A percentile compares a stretch with the other conserved stretches of the same genome.
Conservation (phyloP, 169 alveolate species). For the Plasmodium berghei region DNA sequence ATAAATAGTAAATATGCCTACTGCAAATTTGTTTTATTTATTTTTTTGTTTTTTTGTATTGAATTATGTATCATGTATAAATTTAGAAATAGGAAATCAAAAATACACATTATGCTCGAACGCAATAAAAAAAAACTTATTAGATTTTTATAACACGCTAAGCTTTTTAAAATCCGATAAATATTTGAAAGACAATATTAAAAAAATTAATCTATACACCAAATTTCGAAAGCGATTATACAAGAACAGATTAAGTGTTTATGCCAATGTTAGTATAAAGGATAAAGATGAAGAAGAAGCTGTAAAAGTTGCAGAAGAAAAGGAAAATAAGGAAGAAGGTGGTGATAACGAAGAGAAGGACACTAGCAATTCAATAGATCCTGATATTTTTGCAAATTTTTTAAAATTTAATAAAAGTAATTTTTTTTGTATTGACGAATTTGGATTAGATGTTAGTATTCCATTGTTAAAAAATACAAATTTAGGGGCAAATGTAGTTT, state of each 20-base stretch:
- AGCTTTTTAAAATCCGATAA: slow-evolving; percentile 62
- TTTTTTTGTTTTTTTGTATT: slow-evolving; percentile 54
- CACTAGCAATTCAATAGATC: slow-evolving; percentile 4
- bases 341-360: slow-evolving; percentile 32
- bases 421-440: slow-evolving; percentile 74
- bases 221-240: slow-evolving; percentile 62
- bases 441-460: slow-evolving; percentile 65
- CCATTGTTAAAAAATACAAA: slow-evolving; percentile 66
- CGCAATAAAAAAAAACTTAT: slow-evolving; percentile 55
- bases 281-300: slow-evolving; percentile 71
- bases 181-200: slow-evolving; percentile 64
- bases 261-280: slow-evolving; percentile 68
- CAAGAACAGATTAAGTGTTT: slow-evolving; percentile 64
- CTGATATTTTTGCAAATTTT: slow-evolving; percentile 54
- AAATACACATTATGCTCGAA: slow-evolving; percentile 48
- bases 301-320: slow-evolving; percentile 45
- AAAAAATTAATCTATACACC: slow-evolving; percentile 67
- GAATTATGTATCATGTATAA: slow-evolving; percentile 65
- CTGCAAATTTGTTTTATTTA: slow-evolving; percentile 15
- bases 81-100: slow-evolving; percentile 74
- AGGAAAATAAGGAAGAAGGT: slow-evolving; percentile 33
- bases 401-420: slow-evolving; percentile 62
- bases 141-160: slow-evolving; percentile 60
- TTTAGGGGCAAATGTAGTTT: slow-evolving; percentile 63
- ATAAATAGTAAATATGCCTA: slow-evolving; percentile 49